Evolutionary conservation across 345 rosid species (phyloP).

Genomic region (Boechera stricta): DNA sequence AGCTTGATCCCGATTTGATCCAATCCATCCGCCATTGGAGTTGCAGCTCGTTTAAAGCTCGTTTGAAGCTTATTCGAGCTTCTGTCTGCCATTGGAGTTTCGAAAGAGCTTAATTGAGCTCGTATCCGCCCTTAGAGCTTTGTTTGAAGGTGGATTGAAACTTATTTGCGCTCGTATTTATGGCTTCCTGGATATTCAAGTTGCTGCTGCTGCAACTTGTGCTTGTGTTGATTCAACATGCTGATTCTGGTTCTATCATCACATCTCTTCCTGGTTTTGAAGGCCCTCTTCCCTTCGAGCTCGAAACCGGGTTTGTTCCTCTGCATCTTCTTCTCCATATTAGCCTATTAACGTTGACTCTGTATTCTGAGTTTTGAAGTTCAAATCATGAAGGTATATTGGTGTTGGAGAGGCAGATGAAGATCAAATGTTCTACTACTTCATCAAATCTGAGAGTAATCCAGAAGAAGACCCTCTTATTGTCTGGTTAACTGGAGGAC

Average conservation of each 20-base stretch:
- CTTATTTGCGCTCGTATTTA: too few species aligned
- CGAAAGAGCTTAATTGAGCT: too few species aligned
- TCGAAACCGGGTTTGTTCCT: constrained; percentile 55
- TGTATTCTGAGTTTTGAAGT: background rate
- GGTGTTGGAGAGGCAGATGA: constrained; percentile 48
- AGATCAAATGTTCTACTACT: constrained; percentile 49
- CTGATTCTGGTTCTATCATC: constrained; percentile 35
- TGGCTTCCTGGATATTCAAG: constrained; percentile 4
- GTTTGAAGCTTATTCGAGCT: too few species aligned
- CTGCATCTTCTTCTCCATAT: background rate
- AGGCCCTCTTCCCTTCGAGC: constrained; percentile 57
- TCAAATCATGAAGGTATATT: constrained; percentile 38
- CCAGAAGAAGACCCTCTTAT: constrained; percentile 48
- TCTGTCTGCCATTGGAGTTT: too few species aligned
- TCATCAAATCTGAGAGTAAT: constrained; percentile 47
- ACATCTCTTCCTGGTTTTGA: constrained; percentile 53
- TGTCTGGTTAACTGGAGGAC: constrained; percentile 49
- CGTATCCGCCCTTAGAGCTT: too few species aligned
- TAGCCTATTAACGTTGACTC: background rate
- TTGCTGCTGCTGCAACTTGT: constrained; percentile 24
- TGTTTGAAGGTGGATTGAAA: too few species aligned
- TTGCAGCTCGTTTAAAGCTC: too few species aligned
- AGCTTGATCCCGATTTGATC: too few species aligned
- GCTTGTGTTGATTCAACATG: constrained; percentile 22
- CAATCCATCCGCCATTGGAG: too few species aligned